Percentiles rank a stretch among this genome's conserved stretches.
phyloP scores from a whole-genome alignment of 345 rosid genomes.

The Noccaea caerulescens region DNA sequence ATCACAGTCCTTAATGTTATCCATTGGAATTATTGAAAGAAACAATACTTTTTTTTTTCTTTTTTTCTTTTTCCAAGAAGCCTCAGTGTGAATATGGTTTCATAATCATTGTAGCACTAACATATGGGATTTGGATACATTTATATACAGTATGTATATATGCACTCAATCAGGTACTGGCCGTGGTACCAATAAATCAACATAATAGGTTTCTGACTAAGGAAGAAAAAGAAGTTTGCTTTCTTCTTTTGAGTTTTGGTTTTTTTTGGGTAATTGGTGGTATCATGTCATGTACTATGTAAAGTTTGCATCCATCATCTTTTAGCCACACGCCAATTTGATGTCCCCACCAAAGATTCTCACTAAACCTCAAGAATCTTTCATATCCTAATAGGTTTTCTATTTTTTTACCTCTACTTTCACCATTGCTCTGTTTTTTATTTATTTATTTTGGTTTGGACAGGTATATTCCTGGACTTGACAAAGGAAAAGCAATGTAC shows the following conservation, averaged over 20 bases:
- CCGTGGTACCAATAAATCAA: slow-evolving; percentile 42
- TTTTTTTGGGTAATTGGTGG: slow-evolving; percentile 25
- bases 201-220: slow-evolving; percentile 19
- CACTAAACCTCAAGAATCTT: slow-evolving; percentile 41
- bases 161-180: slow-evolving; percentile 33
- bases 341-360: slow-evolving; percentile 43
- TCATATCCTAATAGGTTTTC: slow-evolving; percentile 9
- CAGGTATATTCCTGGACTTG: slow-evolving; percentile 84
- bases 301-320: slow-evolving; percentile 43
- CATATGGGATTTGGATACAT: slow-evolving; percentile 10
- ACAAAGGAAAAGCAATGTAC: slow-evolving; percentile 92
- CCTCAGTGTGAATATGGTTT: slow-evolving; percentile 20
- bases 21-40: slow-evolving; percentile 12
- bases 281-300: slow-evolving; percentile 33
- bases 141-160: too few species aligned
- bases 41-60: neutral
- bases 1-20: slow-evolving; percentile 27
- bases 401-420: slow-evolving; percentile 19
- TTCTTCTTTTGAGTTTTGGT: slow-evolving; percentile 19
- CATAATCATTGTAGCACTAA: slow-evolving; percentile 35
- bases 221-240: slow-evolving; percentile 15
- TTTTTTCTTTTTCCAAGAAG: slow-evolving; percentile 14
- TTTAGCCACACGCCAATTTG: slow-evolving; percentile 39
- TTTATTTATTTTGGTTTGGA: slow-evolving; percentile 43
- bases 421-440: slow-evolving; percentile 23